Evolutionary conservation across 441 rosid genomes (phyloP), one percentile per base, ranked within the genome.

Genomic region (Syzygium syzygioides): DNA sequence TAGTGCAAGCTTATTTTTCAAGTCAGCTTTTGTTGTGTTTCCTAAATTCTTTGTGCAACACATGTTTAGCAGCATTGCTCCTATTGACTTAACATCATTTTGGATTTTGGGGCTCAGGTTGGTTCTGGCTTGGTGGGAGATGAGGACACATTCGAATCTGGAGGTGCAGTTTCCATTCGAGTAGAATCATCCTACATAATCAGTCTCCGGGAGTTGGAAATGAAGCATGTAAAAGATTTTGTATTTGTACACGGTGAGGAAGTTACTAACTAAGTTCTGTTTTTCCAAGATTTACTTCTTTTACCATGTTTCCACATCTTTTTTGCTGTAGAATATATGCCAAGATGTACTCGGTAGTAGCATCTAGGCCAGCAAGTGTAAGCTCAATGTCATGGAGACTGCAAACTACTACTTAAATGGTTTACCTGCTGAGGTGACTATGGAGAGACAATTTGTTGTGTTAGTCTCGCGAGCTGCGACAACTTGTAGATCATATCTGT

Each of bases 141-240:
- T 92, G 99, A 98, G 92, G 98, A 96, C 79, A 91, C 92, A 83
- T 92, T 92, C 90, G 92, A 93, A 90, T 91, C 96, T 57, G 97
- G 98, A 91, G 96, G 96, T 90, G 93, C 98, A 57, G 90, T 94
- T 86, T 93, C 96, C 91, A 93, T 97, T 60, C 95, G 94, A 86
- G 92, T 98, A 85, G 98, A 96, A 90, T 98, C 99, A 90, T 98
- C 99, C 68, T 96, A 95, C 91, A 93, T 95, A 48, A 93, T 98
- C 91, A 96, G 93, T 91, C 93, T 98, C 91, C 96, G 97, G 86
- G 99, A 97, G 91, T 91, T 96, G 92, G 98, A 93, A 88, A 93
- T 98, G 96, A 97, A 95, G 94, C 99, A 98, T 88, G 93, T 97
- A 84, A 97, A 97, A 93, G 99, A 98, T 93, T 97, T 98, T 90